These are phyloP conservation scores for Ustilago curta DNA, from an alignment of 1,284 basidiomycete species.

Conservation along the genomic window DNA sequence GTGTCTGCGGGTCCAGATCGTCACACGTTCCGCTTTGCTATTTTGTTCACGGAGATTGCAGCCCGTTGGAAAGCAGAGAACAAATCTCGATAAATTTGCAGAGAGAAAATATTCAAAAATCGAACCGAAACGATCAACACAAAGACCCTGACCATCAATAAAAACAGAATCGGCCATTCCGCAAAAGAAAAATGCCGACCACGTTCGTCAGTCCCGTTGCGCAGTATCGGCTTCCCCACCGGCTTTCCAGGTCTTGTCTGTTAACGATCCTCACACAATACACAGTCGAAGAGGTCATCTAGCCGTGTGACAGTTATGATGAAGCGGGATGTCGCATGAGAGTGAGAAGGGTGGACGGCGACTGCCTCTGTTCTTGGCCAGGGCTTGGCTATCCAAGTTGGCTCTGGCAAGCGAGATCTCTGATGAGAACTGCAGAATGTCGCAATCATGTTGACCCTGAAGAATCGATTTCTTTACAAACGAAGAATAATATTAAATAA, in stretches of 20 bases:
- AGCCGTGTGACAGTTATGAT: too few species aligned
- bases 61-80: conserved; percentile 2
- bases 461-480: conserved; percentile 9
- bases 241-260: neutral
- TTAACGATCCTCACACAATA: neutral
- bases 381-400: conserved; percentile 22
- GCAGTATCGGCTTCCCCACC: neutral
- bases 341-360: conserved; percentile 13
- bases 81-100: too few species aligned
- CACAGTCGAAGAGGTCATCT: too few species aligned
- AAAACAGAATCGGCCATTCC: too few species aligned
- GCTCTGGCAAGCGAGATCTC: conserved; percentile 16
- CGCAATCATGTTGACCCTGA: conserved; percentile 29
- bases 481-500: too few species aligned
- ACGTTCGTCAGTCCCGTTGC: neutral
- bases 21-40: neutral
- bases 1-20: conserved; percentile 8
- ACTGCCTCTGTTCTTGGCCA: conserved; percentile 37
- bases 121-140: neutral
- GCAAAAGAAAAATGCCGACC: neutral
- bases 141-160: conserved; percentile 3
- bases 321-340: conserved; percentile 14
- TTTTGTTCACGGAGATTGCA: conserved; percentile 3
- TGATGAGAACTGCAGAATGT: conserved; percentile 25
- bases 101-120: neutral